Evolutionary conservation across 768 basidiomycete species (phyloP).

Genomic region (Leccinum fibrillosum): DNA sequence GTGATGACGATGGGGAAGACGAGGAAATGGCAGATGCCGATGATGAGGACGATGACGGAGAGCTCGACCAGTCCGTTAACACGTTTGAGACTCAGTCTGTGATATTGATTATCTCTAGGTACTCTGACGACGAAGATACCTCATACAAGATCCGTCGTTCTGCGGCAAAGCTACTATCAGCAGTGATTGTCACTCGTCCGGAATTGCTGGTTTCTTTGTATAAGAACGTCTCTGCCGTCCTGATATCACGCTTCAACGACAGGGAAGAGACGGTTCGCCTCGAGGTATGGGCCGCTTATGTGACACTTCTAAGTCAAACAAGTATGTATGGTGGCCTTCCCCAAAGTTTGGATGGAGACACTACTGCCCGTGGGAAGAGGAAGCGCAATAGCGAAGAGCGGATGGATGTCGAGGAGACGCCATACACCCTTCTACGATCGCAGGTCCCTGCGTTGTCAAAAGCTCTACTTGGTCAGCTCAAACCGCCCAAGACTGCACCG

Average conservation of each 20-base stretch:
- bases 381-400: conserved; percentile 75
- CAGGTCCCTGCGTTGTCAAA: conserved; percentile 82
- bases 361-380: conserved; percentile 58
- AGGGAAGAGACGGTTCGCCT: conserved; percentile 92
- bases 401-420: conserved; percentile 73
- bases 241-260: conserved; percentile 91
- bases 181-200: conserved; percentile 85
- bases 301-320: conserved; percentile 79
- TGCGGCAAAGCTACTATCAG: conserved; percentile 84
- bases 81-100: neutral
- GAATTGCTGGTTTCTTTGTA: conserved; percentile 80
- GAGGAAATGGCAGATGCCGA: conserved; percentile 57
- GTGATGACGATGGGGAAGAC: conserved; percentile 62
- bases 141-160: conserved; percentile 97
- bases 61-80: conserved; percentile 66
- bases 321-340: conserved; percentile 68
- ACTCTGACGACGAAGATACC: conserved; percentile 97
- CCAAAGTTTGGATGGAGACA: conserved; percentile 46
- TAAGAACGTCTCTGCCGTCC: conserved; percentile 78
- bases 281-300: conserved; percentile 90
- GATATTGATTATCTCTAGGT: conserved; percentile 43
- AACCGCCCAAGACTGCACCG: conserved; percentile 72
- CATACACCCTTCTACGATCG: conserved; percentile 62
- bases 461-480: conserved; percentile 81
- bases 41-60: conserved; percentile 81